Evolutionary conservation across 352 stramenopile species (phyloP), one percentile per base, ranked within the genome.

Genomic region (Salisapilia sapeloensis): DNA sequence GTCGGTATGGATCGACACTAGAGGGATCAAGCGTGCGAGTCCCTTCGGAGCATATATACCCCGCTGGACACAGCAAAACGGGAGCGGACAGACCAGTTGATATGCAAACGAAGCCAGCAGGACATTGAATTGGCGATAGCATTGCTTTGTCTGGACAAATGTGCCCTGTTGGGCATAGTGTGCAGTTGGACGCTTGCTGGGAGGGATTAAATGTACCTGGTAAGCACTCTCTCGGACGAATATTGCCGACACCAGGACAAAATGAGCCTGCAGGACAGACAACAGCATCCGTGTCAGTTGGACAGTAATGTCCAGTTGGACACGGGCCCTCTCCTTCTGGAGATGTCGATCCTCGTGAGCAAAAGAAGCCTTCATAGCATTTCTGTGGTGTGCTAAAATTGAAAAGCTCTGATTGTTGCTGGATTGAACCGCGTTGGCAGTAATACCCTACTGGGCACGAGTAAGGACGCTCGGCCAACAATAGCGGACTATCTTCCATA

Each of bases 361-460:
- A 99, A 46, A 98, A 99, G 48, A 97, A 97, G 0, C 94, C 93
- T 24, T 75, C 49, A 40, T 95, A 97, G 36, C 94, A 99, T 26
- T 56, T 66, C 42, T 98, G 93, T 24, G 94, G 94, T 6, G 85
- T 89, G 32, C 64, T 87, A 48, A 92, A 97, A 50, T 98, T 96
- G 19, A 60, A 76, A 14, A 72, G 33, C 8, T 66, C 27, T 16
- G 72, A 19, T 19, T 79, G 47, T 22, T 67, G 56, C 4, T 46
- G 60, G 4, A 67, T 52, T 19, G 93, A 86, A 9, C 93, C 93
- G 20, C 75, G 60, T 6, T 69, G 56, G 53, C 94, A 99, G 44
- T 92, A 98, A 14, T 56, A 79, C 6, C 91, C 93, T 11, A 97
- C 50, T 1, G 87, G 87, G 52, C 94, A 99, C 11, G 86, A 53